phyloP scores from a whole-genome alignment of 1,284 basidiomycete species.

The Porodaedalea pini region DNA sequence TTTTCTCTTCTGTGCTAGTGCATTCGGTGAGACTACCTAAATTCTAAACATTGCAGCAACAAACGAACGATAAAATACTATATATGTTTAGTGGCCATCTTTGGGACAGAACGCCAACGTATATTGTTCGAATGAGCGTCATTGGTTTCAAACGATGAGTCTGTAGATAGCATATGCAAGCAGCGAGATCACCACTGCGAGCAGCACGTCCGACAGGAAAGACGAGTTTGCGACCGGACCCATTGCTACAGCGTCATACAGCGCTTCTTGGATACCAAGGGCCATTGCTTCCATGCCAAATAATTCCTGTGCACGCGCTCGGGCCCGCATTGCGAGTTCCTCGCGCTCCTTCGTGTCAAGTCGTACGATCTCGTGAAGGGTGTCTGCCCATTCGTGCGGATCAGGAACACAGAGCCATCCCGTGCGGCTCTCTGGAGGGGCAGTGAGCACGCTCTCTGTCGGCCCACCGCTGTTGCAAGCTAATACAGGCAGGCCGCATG shows the following conservation, averaged over 20 bases:
- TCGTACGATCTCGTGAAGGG: slow-evolving; percentile 57
- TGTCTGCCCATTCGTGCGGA: slow-evolving; percentile 64
- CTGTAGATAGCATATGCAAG: slow-evolving; percentile 14
- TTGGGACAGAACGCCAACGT: no score
- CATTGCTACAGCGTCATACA: slow-evolving; percentile 45
- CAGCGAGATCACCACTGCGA: slow-evolving; percentile 12
- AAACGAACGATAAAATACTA: no score
- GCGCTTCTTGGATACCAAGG: slow-evolving; percentile 54
- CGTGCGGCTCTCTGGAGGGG: slow-evolving; percentile 40
- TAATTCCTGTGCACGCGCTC: slow-evolving; percentile 49
- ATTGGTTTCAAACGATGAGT: slow-evolving; percentile 1
- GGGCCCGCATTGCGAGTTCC: slow-evolving; percentile 52
- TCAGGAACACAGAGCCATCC: slow-evolving; percentile 72
- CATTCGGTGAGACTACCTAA: no score
- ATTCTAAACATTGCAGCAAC: no score
- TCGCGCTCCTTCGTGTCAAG: slow-evolving; percentile 46
- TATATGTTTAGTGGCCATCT: no score
- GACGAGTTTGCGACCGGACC: slow-evolving; percentile 26
- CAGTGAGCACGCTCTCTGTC: slow-evolving; percentile 80
- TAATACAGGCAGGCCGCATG: slow-evolving; percentile 85
- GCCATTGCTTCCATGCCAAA: slow-evolving; percentile 71
- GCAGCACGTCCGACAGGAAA: slow-evolving; percentile 4
- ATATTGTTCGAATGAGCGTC: no score
- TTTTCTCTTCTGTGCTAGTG: no score
- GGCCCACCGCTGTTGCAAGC: slow-evolving; percentile 91